Base-by-base conservation (phyloP, 1,139 yeast genomes). In the Sugiyamaella grinbergsii region DNA sequence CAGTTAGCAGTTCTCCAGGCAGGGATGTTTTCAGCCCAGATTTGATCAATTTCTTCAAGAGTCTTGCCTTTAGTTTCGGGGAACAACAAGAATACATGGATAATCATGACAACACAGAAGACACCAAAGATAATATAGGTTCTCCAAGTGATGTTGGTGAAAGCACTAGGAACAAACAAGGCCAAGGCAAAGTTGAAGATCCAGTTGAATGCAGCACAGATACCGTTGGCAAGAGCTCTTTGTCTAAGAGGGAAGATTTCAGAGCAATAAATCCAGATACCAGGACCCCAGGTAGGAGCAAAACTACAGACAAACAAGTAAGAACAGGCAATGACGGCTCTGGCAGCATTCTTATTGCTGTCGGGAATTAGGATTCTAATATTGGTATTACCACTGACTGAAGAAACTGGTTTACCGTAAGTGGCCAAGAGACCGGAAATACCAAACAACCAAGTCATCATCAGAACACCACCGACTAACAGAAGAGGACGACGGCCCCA, bases 231-330 rank as follows among this genome's bases (percentile, higher is more conserved):
- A 65, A 72, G 50, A 52, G 83, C 76, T 66, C 84, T 75, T 69
- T 79, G 83, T 66, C 80, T 71, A 46, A 80, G 71, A 55, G 81
- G 80, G 80, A 81, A 78, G 53, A 81, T 74, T 66, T 72, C 75
- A 2, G 70, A 78, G 75, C 78, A 72, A 73, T 80, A 80, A 48
- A 79, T 71, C 83, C 83, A 80, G 60, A 75, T 73, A 55, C 77
- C 78, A 33, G 79, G 81, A 63, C 83, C 83, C 85, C 85, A 82
- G 1, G 87, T 80, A 11, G 85, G 80, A 52, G 85, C 84, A 42
- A 82, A 79, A 37, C 85, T 82, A 50, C 81, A 81, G 65, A 82
- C 83, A 57, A 78, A 79, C 75, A 81, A 74, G 67, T 82, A 82
- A 19, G 81, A 65, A 50, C 81, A 78, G 54, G 83, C 77, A 61